These are phyloP conservation scores for Trichocladium uniseriatum DNA, from an alignment of 495 filamentous ascomycete genomes.

Conservation along the genomic window DNA sequence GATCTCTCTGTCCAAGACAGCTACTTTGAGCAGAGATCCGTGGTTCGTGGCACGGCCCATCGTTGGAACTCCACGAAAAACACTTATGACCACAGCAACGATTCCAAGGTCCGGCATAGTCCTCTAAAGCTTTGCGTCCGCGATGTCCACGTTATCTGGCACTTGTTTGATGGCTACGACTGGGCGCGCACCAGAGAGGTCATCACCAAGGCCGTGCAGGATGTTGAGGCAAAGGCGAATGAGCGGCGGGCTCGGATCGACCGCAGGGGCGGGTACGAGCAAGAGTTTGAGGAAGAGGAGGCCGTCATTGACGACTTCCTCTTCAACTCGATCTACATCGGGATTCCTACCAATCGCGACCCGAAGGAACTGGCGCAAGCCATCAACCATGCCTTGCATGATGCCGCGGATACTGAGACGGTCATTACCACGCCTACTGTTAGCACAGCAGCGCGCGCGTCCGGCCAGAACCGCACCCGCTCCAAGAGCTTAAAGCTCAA, in stretches of 20 bases:
- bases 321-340: constrained; percentile 98
- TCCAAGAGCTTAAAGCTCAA: constrained; percentile 60
- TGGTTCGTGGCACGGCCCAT: constrained; percentile 58
- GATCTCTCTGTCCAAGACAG: constrained; percentile 66
- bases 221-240: constrained; percentile 71
- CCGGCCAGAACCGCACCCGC: constrained; percentile 33
- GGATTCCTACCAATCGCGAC: constrained; percentile 77
- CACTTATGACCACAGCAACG: constrained; percentile 57
- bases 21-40: constrained; percentile 59
- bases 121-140: constrained; percentile 71
- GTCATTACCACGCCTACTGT: constrained; percentile 64
- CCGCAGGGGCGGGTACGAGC: constrained; percentile 38
- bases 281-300: constrained; percentile 63
- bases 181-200: constrained; percentile 82
- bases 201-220: constrained; percentile 75
- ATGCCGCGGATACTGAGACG: constrained; percentile 79
- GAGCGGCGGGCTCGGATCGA: constrained; percentile 52
- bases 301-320: constrained; percentile 88
- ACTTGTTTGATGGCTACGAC: constrained; percentile 95
- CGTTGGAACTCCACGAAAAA: constrained; percentile 70
- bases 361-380: constrained; percentile 67
- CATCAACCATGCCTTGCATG: constrained; percentile 82
- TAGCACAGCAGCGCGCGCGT: constrained; percentile 46
- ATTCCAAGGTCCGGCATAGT: constrained; percentile 50
- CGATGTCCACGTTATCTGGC: constrained; percentile 93